A percentile compares a stretch with the other conserved stretches of the same genome.
These are phyloP conservation scores for Chlorella sp. DNA, from an alignment of 139 green algal genomes.

Conservation along the genomic window DNA sequence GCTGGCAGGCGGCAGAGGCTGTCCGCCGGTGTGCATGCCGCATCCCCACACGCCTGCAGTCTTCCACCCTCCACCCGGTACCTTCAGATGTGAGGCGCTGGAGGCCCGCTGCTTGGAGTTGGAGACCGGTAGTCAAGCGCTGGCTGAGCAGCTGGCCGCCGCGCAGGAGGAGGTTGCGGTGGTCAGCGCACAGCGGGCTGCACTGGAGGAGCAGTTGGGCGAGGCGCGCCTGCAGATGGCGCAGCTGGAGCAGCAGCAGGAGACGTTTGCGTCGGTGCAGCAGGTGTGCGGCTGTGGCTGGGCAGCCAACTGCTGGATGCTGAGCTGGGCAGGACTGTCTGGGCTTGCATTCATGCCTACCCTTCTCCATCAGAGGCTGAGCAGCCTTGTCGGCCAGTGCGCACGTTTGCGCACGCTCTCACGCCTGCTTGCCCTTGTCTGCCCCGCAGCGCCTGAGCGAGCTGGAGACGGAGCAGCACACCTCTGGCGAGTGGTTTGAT, in stretches of 20 bases:
- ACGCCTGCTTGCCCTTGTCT: neutral
- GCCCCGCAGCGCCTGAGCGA: conserved; percentile 25
- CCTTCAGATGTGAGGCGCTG: neutral
- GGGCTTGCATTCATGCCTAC: neutral
- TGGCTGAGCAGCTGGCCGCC: conserved; percentile 17
- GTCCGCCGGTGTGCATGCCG: too few relatives aligned
- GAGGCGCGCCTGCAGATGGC: neutral
- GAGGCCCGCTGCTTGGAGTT: neutral
- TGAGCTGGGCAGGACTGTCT: neutral
- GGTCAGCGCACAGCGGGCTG: neutral
- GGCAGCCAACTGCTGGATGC: neutral
- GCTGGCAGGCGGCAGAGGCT: too few relatives aligned
- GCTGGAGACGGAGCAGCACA: conserved; percentile 39
- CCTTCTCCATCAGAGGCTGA: too few relatives aligned
- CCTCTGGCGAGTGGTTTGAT: conserved; percentile 39
- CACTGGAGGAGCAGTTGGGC: conserved; percentile 5
- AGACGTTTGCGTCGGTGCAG: conserved; percentile 20
- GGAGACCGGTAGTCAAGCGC: neutral
- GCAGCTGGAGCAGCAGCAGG: conserved; percentile 34
- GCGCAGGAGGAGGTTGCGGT: neutral
- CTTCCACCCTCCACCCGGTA: too few relatives aligned
- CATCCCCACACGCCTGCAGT: too few relatives aligned
- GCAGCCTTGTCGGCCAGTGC: too few relatives aligned
- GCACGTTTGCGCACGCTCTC: too few relatives aligned
- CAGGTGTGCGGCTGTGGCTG: neutral